Conservation (phyloP, 768 basidiomycete genomes). For the Dacryopinax spathularia region DNA sequence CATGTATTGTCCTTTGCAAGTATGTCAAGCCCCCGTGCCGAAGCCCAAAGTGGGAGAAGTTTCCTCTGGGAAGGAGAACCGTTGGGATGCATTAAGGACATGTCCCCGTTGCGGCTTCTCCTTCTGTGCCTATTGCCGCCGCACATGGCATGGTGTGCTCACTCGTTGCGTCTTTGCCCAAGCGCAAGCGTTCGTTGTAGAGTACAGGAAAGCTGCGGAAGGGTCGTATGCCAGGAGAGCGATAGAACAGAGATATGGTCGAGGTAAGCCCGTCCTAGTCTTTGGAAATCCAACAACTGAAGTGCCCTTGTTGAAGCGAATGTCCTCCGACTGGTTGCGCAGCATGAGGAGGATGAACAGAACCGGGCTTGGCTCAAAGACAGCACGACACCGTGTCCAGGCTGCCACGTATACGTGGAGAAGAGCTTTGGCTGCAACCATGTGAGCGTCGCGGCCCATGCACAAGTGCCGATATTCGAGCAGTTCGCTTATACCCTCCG, state of each 20-base stretch:
- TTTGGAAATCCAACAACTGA: neutral
- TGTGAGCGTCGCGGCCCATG: conserved; percentile 33
- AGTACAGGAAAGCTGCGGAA: neutral
- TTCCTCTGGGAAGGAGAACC: conserved; percentile 31
- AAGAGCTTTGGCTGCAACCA: conserved; percentile 63
- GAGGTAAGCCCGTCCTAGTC: neutral
- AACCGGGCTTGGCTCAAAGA: conserved; percentile 59
- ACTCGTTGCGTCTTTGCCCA: neutral
- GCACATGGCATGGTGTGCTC: conserved; percentile 47
- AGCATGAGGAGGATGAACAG: conserved; percentile 57
- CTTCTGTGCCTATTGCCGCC: conserved; percentile 71
- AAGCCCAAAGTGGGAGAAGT: conserved; percentile 35
- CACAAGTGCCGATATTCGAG: no score
- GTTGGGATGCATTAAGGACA: conserved; percentile 58
- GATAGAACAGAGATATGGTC: conserved; percentile 9
- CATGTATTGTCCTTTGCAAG: conserved; percentile 62
- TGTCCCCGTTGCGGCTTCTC: conserved; percentile 60
- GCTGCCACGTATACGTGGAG: conserved; percentile 53
- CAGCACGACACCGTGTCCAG: conserved; percentile 51
- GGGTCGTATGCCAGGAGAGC: neutral
- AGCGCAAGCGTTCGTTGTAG: neutral
- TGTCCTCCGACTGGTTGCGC: conserved; percentile 43
- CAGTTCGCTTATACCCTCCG: neutral
- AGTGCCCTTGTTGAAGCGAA: conserved; percentile 27
- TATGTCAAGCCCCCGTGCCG: conserved; percentile 69